Conservation (phyloP, 495 filamentous ascomycete species). For the Penicillium parvum region DNA sequence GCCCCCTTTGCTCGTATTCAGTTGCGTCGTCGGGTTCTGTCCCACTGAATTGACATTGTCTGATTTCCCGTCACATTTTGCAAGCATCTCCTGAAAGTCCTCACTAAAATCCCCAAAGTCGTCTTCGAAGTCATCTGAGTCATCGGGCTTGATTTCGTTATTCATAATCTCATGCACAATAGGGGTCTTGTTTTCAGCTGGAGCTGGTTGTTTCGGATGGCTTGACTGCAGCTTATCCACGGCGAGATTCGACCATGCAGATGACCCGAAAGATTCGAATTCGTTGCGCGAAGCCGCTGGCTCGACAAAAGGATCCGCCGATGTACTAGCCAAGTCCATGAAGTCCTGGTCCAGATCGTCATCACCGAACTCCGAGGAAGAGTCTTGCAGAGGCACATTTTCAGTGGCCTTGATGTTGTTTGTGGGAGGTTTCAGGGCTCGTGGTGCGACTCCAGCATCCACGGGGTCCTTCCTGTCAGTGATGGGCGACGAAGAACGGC, state of each 20-base stretch:
- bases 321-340: slow-evolving; percentile 45
- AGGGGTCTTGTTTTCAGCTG: slow-evolving; percentile 3
- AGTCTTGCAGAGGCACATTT: slow-evolving; percentile 22
- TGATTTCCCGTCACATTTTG: slow-evolving; percentile 39
- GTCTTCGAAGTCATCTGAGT: slow-evolving; percentile 61
- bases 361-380: slow-evolving; percentile 57
- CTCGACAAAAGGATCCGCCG: slow-evolving; percentile 31
- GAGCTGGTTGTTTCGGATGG: not conserved
- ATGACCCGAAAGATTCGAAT: slow-evolving; percentile 17
- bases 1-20: slow-evolving; percentile 4
- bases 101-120: slow-evolving; percentile 60
- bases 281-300: slow-evolving; percentile 5
- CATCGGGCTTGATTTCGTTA: slow-evolving; percentile 39
- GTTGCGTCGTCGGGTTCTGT: slow-evolving; percentile 2
- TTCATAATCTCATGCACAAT: slow-evolving; percentile 40
- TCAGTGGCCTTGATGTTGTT: slow-evolving; percentile 7
- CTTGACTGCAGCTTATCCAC: slow-evolving; percentile 13
- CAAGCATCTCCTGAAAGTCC: slow-evolving; percentile 39
- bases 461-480: slow-evolving; percentile 23
- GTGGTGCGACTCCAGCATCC: slow-evolving; percentile 4
- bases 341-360: slow-evolving; percentile 55
- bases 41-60: slow-evolving; percentile 46
- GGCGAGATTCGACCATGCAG: slow-evolving; percentile 13
- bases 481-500: slow-evolving; percentile 45
- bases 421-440: slow-evolving; percentile 3